Evolutionary conservation across 371 early-diverging fungal genomes (phyloP), one percentile per base, ranked within the genome.

Genomic region (Capillidium heterosporum): DNA sequence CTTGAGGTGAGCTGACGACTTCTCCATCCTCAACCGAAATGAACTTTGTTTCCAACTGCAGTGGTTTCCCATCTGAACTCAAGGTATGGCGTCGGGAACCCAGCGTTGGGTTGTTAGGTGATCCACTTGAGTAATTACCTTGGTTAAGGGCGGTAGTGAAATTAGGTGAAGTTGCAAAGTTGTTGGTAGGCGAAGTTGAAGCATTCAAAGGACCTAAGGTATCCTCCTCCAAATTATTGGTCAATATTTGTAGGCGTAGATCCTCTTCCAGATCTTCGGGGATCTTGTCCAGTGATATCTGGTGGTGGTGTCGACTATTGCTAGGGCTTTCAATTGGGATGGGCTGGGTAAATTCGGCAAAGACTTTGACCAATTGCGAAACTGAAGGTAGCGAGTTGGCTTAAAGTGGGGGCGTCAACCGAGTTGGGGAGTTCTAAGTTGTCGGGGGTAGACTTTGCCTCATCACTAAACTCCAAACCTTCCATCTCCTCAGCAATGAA

Each of bases 331-430:
- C 4, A 13, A 13, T 35, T 13, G 35, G 35, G 7, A 50, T 50
- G 19, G 19, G 23, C 13, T 50, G 50, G 26, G 50, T 24, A 8
- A 44, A 15, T 41, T 54, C 54, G 4, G 54, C 54, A 21, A 54
- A 54, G 24, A 54, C 28, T n/a, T 54, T 54, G 24, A 54, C 54
- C 17, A 54, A 28, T 15, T 26, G 41, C 8, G 54, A 54, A 2
- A 15, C 32, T 21, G 39, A 40, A 15, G 54, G 54, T 26, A 54
- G 11, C 1, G 54, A 54, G 2, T 10, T 17, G 8, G 19, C 13
- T 35, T 35, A 35, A 35, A 35, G 7, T 15, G 7, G 27, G 19
- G 35, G 13, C 54, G 19, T 29, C 24, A 3, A 42, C 29, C 13
- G 19, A 15, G 11, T 40, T 10, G 19, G 41, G 42, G 1, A 24